Evolutionary conservation across 169 alveolate species (phyloP).

Genomic region (Babesia sp.): DNA sequence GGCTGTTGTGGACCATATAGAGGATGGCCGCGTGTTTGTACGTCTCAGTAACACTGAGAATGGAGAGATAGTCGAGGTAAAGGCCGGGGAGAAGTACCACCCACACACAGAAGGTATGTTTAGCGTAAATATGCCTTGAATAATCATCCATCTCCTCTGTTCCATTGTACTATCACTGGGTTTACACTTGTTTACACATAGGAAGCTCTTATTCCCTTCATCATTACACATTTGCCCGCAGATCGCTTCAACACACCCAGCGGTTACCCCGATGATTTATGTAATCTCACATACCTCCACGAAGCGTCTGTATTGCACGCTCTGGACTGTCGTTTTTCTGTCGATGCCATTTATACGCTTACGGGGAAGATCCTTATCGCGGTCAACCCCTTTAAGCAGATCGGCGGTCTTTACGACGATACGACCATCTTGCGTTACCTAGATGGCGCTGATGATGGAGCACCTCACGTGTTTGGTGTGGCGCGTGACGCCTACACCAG

Average conservation of each 20-base stretch:
- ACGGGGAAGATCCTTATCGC: constrained; percentile 97
- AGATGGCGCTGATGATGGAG: constrained; percentile 59
- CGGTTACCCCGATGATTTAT: constrained; percentile 84
- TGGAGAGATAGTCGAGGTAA: constrained; percentile 31
- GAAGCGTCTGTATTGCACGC: constrained; percentile 92
- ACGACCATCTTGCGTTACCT: constrained; percentile 58
- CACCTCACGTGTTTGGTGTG: constrained; percentile 93
- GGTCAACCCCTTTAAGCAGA: constrained; percentile 92
- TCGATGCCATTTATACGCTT: constrained; percentile 91
- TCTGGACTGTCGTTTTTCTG: constrained; percentile 86
- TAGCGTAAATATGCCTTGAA: too few relatives aligned
- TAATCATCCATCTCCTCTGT: neutral
- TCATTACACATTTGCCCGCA: neutral
- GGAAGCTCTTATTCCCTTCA: neutral
- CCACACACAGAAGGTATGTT: constrained; percentile 62
- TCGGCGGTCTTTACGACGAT: constrained; percentile 73
- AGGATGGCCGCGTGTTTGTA: constrained; percentile 34
- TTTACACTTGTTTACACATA: too few relatives aligned
- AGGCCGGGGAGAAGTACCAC: constrained; percentile 37
- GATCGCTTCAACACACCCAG: constrained; percentile 36
- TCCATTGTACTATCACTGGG: neutral
- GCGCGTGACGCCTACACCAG: constrained; percentile 92
- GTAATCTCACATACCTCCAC: constrained; percentile 85
- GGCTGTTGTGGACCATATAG: constrained; percentile 54
- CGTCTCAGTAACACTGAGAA: constrained; percentile 26